Evolutionary conservation across 2,329 filamentous ascomycete species (phyloP), one percentile per base, ranked within the genome.

Genomic region (Cadophora luteo-olivacea): DNA sequence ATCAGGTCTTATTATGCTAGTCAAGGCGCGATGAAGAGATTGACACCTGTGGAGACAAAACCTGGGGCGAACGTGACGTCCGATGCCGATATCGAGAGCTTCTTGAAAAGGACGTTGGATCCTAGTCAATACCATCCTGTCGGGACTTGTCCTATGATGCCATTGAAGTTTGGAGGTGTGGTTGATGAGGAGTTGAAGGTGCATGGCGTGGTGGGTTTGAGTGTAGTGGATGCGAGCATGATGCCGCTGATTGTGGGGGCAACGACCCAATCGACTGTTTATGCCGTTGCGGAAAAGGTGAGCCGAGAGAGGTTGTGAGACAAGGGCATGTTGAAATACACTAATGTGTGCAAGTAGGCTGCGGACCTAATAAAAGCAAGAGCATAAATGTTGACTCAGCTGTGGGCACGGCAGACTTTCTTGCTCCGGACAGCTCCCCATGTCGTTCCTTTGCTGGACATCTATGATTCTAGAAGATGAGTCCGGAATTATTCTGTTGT

Each of bases 61-160:
- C 79, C 79, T 2, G 79, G 79, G 2, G 52, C 68, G 32, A 48
- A 67, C 70, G 41, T 76, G 8, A 72, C 69, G 12, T 70, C 66
- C n/a, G 73, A 77, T 71, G 72, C 71, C 8, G 72, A 73, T 7
- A 58, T 78, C 11, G 68, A 61, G 11, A 70, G 72, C 32, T 77
- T 72, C 65, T 64, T 78, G 49, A 77, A 74, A 65, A 54, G 71
- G 33, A 74, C 57, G 49, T 72, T 82, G 11, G 58, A 32, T 77
- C 79, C 68, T 80, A 66, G 73, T 80, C 1, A 79, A 81, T 65
- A 38, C 22, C 62, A 64, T 82, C 81, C 70, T 81, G 84, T 75
- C 78, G 81, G 72, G 8, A 68, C 68, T 7, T 66, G 60, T 49
- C 61, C 69, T n/a, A 73, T 69, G 69, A 61, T 58, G 8, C 67